A percentile compares a stretch with the other conserved stretches of the same genome.
phyloP scores from a whole-genome alignment of 192 early-diverging fungal genomes.

The Coemansia sp. region DNA sequence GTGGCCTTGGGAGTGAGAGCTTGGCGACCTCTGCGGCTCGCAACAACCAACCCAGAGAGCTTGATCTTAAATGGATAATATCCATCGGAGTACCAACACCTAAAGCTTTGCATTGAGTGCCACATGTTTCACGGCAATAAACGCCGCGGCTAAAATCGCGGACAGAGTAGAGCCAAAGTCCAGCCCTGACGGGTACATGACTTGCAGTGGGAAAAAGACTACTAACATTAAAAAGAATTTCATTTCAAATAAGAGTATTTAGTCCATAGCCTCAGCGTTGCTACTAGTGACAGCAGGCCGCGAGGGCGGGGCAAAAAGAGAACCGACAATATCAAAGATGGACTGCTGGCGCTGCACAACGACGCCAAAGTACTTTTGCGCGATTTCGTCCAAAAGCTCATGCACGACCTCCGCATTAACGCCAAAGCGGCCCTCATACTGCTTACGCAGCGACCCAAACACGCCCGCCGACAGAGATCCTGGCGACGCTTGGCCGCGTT shows the following conservation, averaged over 20 bases:
- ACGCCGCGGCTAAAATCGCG: no score
- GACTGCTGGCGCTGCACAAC: conserved; percentile 51
- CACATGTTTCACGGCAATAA: no score
- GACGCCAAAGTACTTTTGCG: conserved; percentile 52
- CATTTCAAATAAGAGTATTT: background rate
- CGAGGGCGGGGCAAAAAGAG: conserved; percentile 40
- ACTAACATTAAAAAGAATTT: no score
- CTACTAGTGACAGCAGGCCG: conserved; percentile 22
- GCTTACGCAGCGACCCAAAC: conserved; percentile 26
- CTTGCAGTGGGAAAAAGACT: no score
- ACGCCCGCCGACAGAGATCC: conserved; percentile 17
- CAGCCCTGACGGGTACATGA: no score
- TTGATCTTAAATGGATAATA: no score
- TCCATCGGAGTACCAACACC: no score
- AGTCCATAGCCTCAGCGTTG: conserved; percentile 41
- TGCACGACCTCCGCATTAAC: conserved; percentile 24
- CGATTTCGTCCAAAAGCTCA: conserved; percentile 36
- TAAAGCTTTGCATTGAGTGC: no score
- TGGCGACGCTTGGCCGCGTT: conserved; percentile 53
- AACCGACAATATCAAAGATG: conserved; percentile 48
- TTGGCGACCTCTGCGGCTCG: no score
- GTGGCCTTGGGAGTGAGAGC: no score
- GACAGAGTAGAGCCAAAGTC: no score
- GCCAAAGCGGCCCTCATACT: conserved; percentile 41
- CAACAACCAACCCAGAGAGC: no score